A percentile compares a stretch with the other conserved stretches of the same genome.
Conservation (phyloP, 23 red algal species). For the Chondrus crispus region DNA sequence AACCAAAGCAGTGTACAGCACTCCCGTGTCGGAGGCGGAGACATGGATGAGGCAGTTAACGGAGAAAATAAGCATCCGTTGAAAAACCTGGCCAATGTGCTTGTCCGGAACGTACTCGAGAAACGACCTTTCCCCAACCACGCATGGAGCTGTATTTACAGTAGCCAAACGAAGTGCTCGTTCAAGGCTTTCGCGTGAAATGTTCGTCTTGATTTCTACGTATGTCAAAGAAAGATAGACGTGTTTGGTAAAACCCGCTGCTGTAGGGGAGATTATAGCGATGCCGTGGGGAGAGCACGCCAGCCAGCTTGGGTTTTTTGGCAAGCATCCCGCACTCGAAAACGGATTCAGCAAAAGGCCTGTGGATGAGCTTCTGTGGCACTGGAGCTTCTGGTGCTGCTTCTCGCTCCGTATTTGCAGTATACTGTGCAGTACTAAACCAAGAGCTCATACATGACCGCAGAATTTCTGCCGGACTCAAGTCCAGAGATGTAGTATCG, state of each 20-base stretch:
- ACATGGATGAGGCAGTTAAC: no score
- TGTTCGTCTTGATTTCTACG: neutral
- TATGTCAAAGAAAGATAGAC: neutral
- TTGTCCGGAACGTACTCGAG: no score
- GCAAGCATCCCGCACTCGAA: neutral
- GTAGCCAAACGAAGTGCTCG: no score
- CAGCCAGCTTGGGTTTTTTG: neutral
- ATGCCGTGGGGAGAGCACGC: constrained; percentile 7
- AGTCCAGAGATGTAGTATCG: neutral
- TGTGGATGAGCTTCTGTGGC: neutral
- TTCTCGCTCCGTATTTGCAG: neutral
- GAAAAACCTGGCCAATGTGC: no score
- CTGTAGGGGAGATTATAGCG: neutral
- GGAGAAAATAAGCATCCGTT: no score
- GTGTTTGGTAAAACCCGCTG: neutral
- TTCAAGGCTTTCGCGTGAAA: no score
- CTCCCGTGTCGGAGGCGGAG: no score
- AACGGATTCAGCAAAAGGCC: neutral
- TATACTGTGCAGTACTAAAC: neutral
- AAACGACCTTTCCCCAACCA: no score
- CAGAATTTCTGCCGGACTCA: neutral
- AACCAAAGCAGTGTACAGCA: no score
- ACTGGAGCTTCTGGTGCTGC: constrained; percentile 5
- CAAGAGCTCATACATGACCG: neutral
- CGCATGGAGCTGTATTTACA: no score